These are phyloP conservation scores for Phyllostachys edulis DNA, from an alignment of 176 grass and related monocot species.

Conservation along the genomic window DNA sequence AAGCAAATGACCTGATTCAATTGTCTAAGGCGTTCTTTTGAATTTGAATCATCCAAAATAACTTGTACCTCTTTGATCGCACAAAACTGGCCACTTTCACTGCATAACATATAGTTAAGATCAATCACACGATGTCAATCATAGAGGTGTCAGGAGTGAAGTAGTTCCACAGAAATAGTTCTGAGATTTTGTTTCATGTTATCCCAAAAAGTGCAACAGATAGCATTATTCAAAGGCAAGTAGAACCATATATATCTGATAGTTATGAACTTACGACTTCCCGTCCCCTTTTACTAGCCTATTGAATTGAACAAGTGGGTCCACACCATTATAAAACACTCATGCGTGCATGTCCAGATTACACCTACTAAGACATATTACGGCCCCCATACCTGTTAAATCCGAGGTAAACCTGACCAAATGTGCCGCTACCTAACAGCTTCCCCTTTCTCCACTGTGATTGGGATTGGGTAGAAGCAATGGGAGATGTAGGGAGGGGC, in stretches of 20 bases:
- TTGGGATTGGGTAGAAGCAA: slow-evolving; percentile 45
- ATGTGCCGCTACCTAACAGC: slow-evolving; percentile 71
- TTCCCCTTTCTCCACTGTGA: slow-evolving; percentile 78
- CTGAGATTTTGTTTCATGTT: neutral
- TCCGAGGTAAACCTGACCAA: slow-evolving; percentile 79
- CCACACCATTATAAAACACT: slow-evolving; percentile 1
- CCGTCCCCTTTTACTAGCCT: neutral
- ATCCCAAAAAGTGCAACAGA: neutral
- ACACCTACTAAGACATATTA: neutral
- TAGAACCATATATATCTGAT: neutral
- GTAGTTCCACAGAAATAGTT: neutral
- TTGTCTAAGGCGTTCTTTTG: slow-evolving; percentile 42
- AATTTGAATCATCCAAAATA: too few relatives aligned
- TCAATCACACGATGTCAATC: too few relatives aligned
- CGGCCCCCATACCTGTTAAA: slow-evolving; percentile 64
- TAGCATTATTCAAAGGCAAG: neutral
- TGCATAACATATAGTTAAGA: too few relatives aligned
- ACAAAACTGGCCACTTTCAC: too few relatives aligned
- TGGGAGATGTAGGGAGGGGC: slow-evolving; percentile 20
- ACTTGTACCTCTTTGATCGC: too few relatives aligned
- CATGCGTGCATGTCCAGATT: slow-evolving; percentile 4
- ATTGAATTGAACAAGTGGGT: neutral
- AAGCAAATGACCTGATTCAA: slow-evolving; percentile 54
- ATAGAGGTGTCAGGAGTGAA: slow-evolving; percentile 3
- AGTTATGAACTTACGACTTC: slow-evolving; percentile 14